These are phyloP conservation scores for Penicillium sp. DNA, from an alignment of 2,329 filamentous ascomycete species.

Conservation along the genomic window DNA sequence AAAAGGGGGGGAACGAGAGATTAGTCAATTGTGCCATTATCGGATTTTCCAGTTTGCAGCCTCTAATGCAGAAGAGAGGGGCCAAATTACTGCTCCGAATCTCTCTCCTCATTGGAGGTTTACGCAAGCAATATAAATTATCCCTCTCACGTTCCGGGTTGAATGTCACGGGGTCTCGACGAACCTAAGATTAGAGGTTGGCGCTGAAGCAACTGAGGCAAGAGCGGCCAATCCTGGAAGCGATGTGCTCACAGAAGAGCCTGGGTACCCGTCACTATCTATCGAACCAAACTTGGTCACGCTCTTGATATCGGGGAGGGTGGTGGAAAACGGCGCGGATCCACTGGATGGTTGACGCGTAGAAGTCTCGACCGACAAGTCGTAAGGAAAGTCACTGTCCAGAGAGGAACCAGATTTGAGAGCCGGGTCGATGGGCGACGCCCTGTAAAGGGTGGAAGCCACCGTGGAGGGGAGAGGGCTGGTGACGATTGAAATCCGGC, in stretches of 20 bases:
- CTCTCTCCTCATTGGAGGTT: not conserved
- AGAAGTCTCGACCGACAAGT: slow-evolving; percentile 50
- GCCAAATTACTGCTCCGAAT: slow-evolving; percentile 3
- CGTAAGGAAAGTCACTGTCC: slow-evolving; percentile 40
- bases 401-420: slow-evolving; percentile 50
- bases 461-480: slow-evolving; percentile 60
- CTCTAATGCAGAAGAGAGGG: slow-evolving; percentile 11
- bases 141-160: not conserved
- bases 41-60: not conserved
- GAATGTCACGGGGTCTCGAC: slow-evolving; percentile 17
- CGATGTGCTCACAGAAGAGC: slow-evolving; percentile 42
- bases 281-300: slow-evolving; percentile 33
- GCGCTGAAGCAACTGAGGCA: slow-evolving; percentile 58
- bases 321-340: slow-evolving; percentile 51
- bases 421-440: slow-evolving; percentile 58
- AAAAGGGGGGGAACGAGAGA: slow-evolving; percentile 16
- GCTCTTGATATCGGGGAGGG: slow-evolving; percentile 32
- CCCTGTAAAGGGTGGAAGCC: slow-evolving; percentile 61
- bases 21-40: slow-evolving; percentile 23
- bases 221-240: slow-evolving; percentile 62
- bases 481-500: slow-evolving; percentile 37
- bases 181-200: slow-evolving; percentile 56
- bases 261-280: slow-evolving; percentile 29
- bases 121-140: not conserved
- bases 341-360: slow-evolving; percentile 48